A percentile compares a stretch with the other conserved stretches of the same genome.
Evolutionary conservation across 2,329 filamentous ascomycete genomes (phyloP).

Genomic region (Allantophomopsis lycopodina): DNA sequence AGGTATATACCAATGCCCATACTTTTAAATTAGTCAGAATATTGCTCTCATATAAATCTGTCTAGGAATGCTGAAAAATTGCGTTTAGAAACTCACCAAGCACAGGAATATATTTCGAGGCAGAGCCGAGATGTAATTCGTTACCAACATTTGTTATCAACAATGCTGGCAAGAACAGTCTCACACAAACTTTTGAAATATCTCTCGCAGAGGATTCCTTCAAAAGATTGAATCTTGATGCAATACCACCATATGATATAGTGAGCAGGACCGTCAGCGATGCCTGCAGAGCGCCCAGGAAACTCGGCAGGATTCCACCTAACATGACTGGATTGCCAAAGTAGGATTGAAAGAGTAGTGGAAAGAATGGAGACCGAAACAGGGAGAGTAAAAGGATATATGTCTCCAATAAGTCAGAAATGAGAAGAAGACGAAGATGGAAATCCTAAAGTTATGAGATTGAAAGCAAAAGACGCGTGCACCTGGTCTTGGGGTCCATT

Average conservation of each 20-base stretch:
- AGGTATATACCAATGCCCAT: slow-evolving; percentile 35
- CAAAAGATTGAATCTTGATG: slow-evolving; percentile 33
- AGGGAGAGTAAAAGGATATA: too few relatives aligned
- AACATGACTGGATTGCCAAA: slow-evolving; percentile 3
- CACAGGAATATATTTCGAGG: slow-evolving; percentile 28
- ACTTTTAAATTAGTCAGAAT: slow-evolving; percentile 16
- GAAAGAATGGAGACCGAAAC: too few relatives aligned
- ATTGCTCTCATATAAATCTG: too few relatives aligned
- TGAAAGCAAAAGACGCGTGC: too few relatives aligned
- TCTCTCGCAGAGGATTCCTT: slow-evolving; percentile 32
- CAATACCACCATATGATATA: slow-evolving; percentile 34
- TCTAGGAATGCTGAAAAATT: too few relatives aligned
- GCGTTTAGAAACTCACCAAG: too few relatives aligned
- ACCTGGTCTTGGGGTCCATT: too few relatives aligned
- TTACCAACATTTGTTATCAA: slow-evolving; percentile 37
- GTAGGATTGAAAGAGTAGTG: too few relatives aligned
- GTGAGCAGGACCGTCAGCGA: slow-evolving; percentile 38
- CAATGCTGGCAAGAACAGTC: slow-evolving; percentile 36
- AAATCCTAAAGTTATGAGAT: too few relatives aligned
- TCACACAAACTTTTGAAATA: slow-evolving; percentile 33
- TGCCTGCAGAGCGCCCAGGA: slow-evolving; percentile 39
- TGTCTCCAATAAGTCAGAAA: too few relatives aligned
- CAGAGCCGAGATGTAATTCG: slow-evolving; percentile 31
- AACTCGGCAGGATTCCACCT: slow-evolving; percentile 13
- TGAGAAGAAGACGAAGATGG: too few relatives aligned